These are phyloP conservation scores for Paracamarosporium sp. DNA, from an alignment of 2,329 filamentous ascomycete species.

Conservation along the genomic window DNA sequence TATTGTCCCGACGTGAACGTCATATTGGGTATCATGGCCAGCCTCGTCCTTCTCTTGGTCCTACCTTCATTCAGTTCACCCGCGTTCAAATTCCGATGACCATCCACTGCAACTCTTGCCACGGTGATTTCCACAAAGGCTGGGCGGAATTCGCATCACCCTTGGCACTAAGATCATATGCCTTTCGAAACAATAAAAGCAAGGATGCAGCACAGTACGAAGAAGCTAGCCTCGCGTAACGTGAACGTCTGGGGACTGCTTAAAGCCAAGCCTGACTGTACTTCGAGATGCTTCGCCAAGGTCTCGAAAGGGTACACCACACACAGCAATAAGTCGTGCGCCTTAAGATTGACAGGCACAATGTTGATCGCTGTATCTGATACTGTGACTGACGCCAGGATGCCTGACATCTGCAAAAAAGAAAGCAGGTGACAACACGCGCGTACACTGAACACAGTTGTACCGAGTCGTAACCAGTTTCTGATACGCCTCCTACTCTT, in stretches of 20 bases:
- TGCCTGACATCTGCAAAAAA: neutral
- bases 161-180: neutral
- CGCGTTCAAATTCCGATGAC: neutral
- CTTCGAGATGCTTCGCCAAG: neutral
- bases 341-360: neutral
- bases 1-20: neutral
- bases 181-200: neutral
- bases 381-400: too few species aligned
- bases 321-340: neutral
- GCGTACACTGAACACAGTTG: neutral
- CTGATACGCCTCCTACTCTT: neutral
- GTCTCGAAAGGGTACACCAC: neutral
- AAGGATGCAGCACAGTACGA: neutral
- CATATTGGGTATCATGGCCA: too few species aligned
- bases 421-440: neutral
- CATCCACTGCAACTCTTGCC: neutral
- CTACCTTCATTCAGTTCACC: neutral
- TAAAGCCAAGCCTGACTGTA: neutral
- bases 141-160: neutral
- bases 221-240: neutral
- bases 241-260: neutral
- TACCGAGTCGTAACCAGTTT: neutral
- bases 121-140: neutral
- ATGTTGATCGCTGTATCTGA: neutral
- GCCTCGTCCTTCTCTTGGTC: neutral